A percentile compares a stretch with the other conserved stretches of the same genome.
phyloP scores from a whole-genome alignment of 352 stramenopile genomes.

The Phytophthora sp. region DNA sequence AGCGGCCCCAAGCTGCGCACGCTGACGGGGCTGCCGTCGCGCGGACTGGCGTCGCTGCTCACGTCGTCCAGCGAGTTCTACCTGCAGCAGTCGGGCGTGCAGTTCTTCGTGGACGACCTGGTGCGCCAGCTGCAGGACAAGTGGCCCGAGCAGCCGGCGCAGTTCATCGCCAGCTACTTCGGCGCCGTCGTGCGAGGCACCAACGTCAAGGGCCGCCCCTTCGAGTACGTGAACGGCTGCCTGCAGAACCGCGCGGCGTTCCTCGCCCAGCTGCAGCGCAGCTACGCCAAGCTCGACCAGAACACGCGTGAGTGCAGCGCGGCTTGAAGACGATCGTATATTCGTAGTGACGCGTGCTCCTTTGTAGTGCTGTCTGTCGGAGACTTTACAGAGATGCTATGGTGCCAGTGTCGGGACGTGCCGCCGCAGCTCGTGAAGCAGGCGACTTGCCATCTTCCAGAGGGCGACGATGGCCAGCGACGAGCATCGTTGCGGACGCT shows the following conservation, averaged over 20 bases:
- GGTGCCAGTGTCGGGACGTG: constrained; percentile 63
- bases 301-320: constrained; percentile 32
- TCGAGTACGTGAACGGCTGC: constrained; percentile 61
- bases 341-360: no score
- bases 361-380: constrained; percentile 52
- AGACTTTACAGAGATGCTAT: constrained; percentile 66
- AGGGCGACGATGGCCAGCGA: constrained; percentile 35
- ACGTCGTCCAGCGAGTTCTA: constrained; percentile 44
- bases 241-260: constrained; percentile 63
- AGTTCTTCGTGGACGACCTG: constrained; percentile 64
- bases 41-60: constrained; percentile 10
- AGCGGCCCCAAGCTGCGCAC: constrained; percentile 19
- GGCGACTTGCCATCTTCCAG: constrained; percentile 43
- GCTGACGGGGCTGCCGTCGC: constrained; percentile 24
- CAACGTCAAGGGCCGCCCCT: constrained; percentile 45
- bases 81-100: constrained; percentile 57
- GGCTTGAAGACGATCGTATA: no score
- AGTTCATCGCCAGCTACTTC: constrained; percentile 60
- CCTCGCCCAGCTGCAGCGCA: constrained; percentile 46
- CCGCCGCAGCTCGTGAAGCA: constrained; percentile 46
- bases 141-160: constrained; percentile 39
- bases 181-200: constrained; percentile 33
- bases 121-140: constrained; percentile 57
- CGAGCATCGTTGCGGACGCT: constrained; percentile 37
- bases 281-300: constrained; percentile 44